These are phyloP conservation scores for Pseudoscleropodium purum DNA, from an alignment of 225 moss, liverwort and hornwort species.

Conservation along the genomic window DNA sequence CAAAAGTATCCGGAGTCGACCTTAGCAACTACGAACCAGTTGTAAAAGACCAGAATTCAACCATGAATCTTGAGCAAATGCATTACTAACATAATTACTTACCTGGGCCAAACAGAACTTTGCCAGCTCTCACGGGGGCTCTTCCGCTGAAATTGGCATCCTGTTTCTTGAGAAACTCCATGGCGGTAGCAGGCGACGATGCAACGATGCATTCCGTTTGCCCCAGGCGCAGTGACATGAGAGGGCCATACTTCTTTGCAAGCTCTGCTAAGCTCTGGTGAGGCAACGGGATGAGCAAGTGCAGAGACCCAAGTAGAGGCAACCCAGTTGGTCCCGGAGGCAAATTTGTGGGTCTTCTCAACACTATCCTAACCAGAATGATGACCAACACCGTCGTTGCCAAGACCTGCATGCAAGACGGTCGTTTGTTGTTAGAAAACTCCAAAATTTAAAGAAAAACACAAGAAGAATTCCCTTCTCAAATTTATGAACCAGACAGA, in stretches of 20 bases:
- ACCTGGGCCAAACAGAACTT: background rate
- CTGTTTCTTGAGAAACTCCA: slow-evolving; percentile 6
- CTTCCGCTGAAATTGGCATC: background rate
- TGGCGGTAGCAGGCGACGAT: background rate
- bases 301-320: background rate
- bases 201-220: background rate
- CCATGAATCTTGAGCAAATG: background rate
- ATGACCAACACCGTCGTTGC: background rate
- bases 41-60: background rate
- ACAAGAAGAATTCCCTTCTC: background rate
- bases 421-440: background rate
- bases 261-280: background rate
- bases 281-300: background rate
- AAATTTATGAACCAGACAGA: background rate
- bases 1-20: background rate
- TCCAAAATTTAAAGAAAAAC: background rate
- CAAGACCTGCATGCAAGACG: background rate
- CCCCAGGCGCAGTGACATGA: background rate
- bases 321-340: background rate
- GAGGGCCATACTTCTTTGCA: background rate
- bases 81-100: background rate
- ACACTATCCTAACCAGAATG: background rate
- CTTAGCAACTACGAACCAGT: too few species aligned
- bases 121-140: background rate
- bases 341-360: background rate